Percentiles rank a stretch among this genome's conserved stretches.
phyloP scores from a whole-genome alignment of 805 yeast genomes.

The Candida saitoana region DNA sequence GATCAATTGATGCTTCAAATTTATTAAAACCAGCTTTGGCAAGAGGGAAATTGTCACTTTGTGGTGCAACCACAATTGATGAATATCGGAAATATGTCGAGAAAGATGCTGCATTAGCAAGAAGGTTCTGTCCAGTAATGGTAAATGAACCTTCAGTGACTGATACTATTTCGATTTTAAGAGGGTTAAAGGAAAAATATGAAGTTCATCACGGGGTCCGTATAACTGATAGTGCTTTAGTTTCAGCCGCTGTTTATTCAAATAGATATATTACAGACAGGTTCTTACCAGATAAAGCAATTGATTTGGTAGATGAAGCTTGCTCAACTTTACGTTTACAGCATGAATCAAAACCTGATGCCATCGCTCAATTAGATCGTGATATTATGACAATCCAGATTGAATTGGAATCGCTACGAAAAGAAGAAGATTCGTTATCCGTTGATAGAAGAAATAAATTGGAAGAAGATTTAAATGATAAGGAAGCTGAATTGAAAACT shows the following conservation, averaged over 20 bases:
- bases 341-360: slow-evolving; percentile 96
- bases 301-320: slow-evolving; percentile 94
- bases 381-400: slow-evolving; percentile 90
- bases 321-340: slow-evolving; percentile 92
- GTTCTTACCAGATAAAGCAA: slow-evolving; percentile 92
- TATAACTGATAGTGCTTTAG: slow-evolving; percentile 86
- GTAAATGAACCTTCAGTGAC: slow-evolving; percentile 86
- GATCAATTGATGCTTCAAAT: slow-evolving; percentile 93
- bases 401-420: slow-evolving; percentile 88
- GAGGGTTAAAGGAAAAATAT: slow-evolving; percentile 91
- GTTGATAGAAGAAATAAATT: slow-evolving; percentile 71
- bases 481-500: slow-evolving; percentile 62
- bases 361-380: slow-evolving; percentile 83
- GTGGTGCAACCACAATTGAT: slow-evolving; percentile 94
- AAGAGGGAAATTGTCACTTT: slow-evolving; percentile 85
- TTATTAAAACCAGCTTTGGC: slow-evolving; percentile 90
- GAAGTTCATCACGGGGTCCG: slow-evolving; percentile 98
- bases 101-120: slow-evolving; percentile 91
- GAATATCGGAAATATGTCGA: slow-evolving; percentile 91
- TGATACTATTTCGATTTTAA: slow-evolving; percentile 84
- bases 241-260: slow-evolving; percentile 86
- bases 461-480: slow-evolving; percentile 60
- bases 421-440: slow-evolving; percentile 85
- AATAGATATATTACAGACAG: slow-evolving; percentile 90
- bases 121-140: slow-evolving; percentile 86